Base-by-base conservation (phyloP, 176 grass and related monocot species). In the Musa troglodytarum region DNA sequence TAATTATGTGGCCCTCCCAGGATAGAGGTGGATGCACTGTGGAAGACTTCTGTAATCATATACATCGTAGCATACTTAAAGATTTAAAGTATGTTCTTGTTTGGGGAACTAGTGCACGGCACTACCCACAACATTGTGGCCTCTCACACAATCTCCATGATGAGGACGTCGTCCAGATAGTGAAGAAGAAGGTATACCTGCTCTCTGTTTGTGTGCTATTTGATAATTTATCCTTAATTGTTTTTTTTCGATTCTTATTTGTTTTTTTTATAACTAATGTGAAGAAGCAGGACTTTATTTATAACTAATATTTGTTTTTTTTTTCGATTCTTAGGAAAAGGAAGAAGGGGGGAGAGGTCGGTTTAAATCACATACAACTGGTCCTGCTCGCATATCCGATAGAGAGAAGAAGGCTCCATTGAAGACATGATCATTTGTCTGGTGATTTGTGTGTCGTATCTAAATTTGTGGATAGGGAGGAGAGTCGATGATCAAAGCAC, bases 41-140 rank as follows among this genome's bases (percentile, higher is more conserved):
- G 11, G 95, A 99, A 74, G 95, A 99, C 81, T 99, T 99, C 75
- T 94, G 91, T 69, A 86, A 91, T 83, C 95, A 99, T 88, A 94
- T 94, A 82, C 95, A 99, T 50, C 89, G 90, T 63, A 94, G 65
- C 81, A 82, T 99, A 82, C 69, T 99, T n/a, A 94, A 94, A 78
- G 86, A 99, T 57, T 82, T 99, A 75, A 99, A 99, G 54, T 99
- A 94, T 75, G 95, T 94, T 43, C 90, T 99, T 50, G 91, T 99
- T 61, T 99, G 95, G 88, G 95, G 95, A 89, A 67, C 6, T 65
- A 94, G 95, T 12, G 86, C 95, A 0, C 84, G 95, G 66, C 91
- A 99, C 67, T 99, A 92, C 70, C 88, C 88, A 11, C 91, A 99
- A 24, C 95, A 94, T 85, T 99, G 91, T 81, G 90, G 90, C 8